These are phyloP conservation scores for Salix arbutifolia DNA, from an alignment of 345 rosid genomes.

Conservation along the genomic window DNA sequence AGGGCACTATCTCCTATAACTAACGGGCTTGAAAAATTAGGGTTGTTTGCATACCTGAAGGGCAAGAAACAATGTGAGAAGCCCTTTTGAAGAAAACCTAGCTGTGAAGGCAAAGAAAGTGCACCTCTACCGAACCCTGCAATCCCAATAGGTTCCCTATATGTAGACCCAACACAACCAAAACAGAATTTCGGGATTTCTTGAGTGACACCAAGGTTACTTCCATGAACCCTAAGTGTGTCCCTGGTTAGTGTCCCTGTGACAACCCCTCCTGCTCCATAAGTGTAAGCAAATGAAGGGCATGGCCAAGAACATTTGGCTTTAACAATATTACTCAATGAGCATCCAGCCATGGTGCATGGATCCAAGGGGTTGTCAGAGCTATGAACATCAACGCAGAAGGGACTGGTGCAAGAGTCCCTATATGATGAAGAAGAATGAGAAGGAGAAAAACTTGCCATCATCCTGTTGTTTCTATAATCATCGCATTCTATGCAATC, in stretches of 20 bases:
- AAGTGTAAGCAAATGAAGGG: constrained; percentile 81
- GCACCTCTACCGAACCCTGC: constrained; percentile 86
- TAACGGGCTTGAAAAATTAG: constrained; percentile 68
- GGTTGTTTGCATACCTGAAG: constrained; percentile 74
- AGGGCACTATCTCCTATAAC: constrained; percentile 56
- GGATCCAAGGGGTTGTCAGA: constrained; percentile 72
- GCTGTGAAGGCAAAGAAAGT: constrained; percentile 67
- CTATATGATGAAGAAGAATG: constrained; percentile 52
- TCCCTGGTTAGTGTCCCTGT: constrained; percentile 62
- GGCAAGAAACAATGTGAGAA: constrained; percentile 84
- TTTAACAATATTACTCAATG: constrained; percentile 50
- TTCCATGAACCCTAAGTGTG: constrained; percentile 50
- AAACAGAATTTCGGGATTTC: constrained; percentile 59
- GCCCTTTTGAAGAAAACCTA: constrained; percentile 67
- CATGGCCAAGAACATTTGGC: constrained; percentile 62
- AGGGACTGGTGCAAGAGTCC: constrained; percentile 52
- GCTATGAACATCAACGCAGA: constrained; percentile 60
- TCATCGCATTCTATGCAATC: constrained; percentile 73
- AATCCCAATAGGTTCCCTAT: constrained; percentile 71
- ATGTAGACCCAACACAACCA: constrained; percentile 66
- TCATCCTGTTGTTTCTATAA: constrained; percentile 36
- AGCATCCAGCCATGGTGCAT: constrained; percentile 67
- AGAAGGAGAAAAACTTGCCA: constrained; percentile 54
- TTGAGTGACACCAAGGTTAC: constrained; percentile 17
- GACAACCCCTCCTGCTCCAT: constrained; percentile 67